These are phyloP conservation scores for Monilinia polystroma DNA, from an alignment of 2,329 filamentous ascomycete genomes.

Conservation along the genomic window DNA sequence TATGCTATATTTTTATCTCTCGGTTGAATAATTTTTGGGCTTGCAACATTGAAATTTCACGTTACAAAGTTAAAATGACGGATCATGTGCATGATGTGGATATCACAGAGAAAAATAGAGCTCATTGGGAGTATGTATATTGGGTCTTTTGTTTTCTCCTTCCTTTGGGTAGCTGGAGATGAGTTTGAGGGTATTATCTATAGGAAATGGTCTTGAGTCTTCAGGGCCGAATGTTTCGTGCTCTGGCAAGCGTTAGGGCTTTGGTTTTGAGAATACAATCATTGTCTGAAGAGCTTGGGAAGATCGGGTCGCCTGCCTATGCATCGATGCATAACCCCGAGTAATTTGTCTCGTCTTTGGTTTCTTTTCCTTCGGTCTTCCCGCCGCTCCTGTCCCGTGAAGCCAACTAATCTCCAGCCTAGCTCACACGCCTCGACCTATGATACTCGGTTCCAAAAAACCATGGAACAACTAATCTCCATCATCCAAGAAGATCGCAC, in stretches of 20 bases:
- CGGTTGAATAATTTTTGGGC: background rate
- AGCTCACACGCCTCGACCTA: constrained; percentile 54
- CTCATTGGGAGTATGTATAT: constrained; percentile 45
- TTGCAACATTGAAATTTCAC: background rate
- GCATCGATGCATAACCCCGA: background rate
- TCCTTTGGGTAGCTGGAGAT: background rate
- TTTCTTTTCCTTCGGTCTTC: background rate
- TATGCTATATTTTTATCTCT: background rate
- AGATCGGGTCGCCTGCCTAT: background rate
- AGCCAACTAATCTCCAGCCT: background rate
- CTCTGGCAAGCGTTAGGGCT: background rate
- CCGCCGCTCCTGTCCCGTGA: background rate
- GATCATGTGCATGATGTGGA: constrained; percentile 20
- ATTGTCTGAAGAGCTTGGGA: too few species aligned
- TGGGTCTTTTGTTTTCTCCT: background rate
- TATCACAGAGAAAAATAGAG: constrained; percentile 42
- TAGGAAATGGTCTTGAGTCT: background rate
- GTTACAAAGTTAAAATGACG: background rate
- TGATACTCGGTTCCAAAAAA: constrained; percentile 55
- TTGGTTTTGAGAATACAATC: background rate
- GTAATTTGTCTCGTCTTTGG: too few species aligned
- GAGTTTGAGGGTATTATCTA: too few species aligned
- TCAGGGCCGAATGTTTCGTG: background rate
- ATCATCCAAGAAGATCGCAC: constrained; percentile 50
- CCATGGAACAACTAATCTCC: constrained; percentile 53